Conservation (phyloP, 345 rosid species). For the Erodium maritimum region DNA sequence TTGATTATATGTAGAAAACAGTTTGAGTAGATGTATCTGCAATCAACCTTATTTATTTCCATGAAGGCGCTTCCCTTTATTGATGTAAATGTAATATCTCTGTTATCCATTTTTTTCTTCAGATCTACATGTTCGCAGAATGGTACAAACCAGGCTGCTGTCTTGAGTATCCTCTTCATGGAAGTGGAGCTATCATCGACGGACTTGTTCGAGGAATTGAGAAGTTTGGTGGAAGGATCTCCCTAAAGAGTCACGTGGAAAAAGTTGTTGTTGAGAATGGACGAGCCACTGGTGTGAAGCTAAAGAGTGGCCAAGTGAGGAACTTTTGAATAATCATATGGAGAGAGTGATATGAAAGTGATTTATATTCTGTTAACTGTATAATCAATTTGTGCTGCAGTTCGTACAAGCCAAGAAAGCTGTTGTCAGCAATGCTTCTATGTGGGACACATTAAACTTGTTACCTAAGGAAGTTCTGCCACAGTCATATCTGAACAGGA, state of each 20-base stretch:
- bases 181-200: conserved; percentile 66
- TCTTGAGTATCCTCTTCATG: conserved; percentile 76
- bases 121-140: conserved; percentile 96
- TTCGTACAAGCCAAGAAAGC: conserved; percentile 75
- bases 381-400: conserved; percentile 26
- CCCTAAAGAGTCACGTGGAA: conserved; percentile 72
- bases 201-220: conserved; percentile 80
- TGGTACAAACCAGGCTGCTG: conserved; percentile 92
- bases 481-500: conserved; percentile 34
- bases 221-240: conserved; percentile 68
- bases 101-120: conserved; percentile 14
- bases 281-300: conserved; percentile 73
- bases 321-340: conserved; percentile 2
- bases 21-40: no score
- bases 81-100: background rate
- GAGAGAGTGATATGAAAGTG: background rate
- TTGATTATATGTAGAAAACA: no score
- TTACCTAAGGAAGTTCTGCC: conserved; percentile 60
- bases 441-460: conserved; percentile 80
- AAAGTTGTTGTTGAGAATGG: conserved; percentile 60
- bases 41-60: no score
- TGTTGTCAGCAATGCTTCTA: conserved; percentile 84
- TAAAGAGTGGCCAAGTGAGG: conserved; percentile 74
- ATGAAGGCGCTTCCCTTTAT: background rate
- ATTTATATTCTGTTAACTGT: background rate